phyloP scores from a whole-genome alignment of 306 rosid species.

The Vigna reflexopilosa region DNA sequence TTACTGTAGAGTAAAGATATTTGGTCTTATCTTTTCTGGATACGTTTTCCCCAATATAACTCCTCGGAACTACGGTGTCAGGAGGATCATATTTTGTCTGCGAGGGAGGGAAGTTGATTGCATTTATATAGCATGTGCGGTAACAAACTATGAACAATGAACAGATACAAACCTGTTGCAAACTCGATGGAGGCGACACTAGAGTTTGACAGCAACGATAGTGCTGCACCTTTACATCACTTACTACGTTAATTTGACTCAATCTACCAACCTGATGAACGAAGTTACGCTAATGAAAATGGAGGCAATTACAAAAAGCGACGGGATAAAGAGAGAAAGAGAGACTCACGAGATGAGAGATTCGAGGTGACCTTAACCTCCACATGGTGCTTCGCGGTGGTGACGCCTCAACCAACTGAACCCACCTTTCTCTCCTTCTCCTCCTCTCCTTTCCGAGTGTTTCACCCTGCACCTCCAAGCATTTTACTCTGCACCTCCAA shows the following conservation, averaged over 20 bases:
- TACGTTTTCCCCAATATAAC: constrained; percentile 51
- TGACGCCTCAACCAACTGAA: background rate
- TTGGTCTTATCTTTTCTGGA: constrained; percentile 49
- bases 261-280: constrained; percentile 45
- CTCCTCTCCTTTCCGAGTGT: background rate
- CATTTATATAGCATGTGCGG: background rate
- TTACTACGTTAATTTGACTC: background rate
- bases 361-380: constrained; percentile 47
- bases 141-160: background rate
- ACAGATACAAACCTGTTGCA: constrained; percentile 14
- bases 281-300: background rate
- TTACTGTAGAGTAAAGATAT: constrained; percentile 52
- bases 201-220: constrained; percentile 32
- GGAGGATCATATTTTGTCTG: constrained; percentile 31
- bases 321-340: background rate
- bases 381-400: constrained; percentile 39
- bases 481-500: too few species aligned
- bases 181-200: constrained; percentile 13
- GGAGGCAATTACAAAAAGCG: background rate
- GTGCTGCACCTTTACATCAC: background rate
- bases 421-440: background rate
- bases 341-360: constrained; percentile 47
- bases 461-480: too few species aligned
- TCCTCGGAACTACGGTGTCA: constrained; percentile 12
- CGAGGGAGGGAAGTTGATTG: background rate